A percentile compares a stretch with the other conserved stretches of the same genome.
Evolutionary conservation across 1,284 basidiomycete genomes (phyloP).

Genomic region (Moesziomyces aphidis): DNA sequence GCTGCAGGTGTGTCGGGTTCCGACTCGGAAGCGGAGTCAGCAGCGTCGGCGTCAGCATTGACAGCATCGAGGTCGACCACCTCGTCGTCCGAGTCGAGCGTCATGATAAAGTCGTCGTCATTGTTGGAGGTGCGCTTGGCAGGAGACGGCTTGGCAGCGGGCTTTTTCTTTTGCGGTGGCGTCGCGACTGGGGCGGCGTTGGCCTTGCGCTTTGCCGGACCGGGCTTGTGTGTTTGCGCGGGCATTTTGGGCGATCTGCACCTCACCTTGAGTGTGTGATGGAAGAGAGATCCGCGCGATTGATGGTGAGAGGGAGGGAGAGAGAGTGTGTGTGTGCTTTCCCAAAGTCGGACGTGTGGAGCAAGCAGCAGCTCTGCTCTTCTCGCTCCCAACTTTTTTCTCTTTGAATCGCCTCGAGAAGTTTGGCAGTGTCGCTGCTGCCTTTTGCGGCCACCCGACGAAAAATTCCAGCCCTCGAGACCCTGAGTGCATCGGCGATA

Average conservation of each 20-base stretch:
- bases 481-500: conserved; percentile 7
- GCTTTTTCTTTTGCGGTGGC: conserved; percentile 25
- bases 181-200: conserved; percentile 8
- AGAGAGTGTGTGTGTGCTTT: background rate
- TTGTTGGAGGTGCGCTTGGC: background rate
- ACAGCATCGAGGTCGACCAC: conserved; percentile 28
- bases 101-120: conserved; percentile 65
- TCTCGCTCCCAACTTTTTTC: background rate
- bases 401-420: background rate
- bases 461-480: conserved; percentile 8
- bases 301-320: background rate
- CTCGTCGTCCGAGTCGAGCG: conserved; percentile 65
- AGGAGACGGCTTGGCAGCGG: background rate
- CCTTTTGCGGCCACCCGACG: background rate
- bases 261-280: background rate
- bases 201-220: conserved; percentile 35
- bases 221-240: conserved; percentile 11
- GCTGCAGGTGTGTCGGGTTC: conserved; percentile 13
- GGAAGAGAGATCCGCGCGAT: background rate
- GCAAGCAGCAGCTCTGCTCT: too few relatives aligned
- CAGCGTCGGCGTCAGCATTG: conserved; percentile 6
- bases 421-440: background rate
- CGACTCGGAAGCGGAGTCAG: conserved; percentile 16
- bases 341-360: background rate
- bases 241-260: conserved; percentile 16